Percentiles rank a stretch among this genome's conserved stretches.
Evolutionary conservation across 345 rosid genomes (phyloP).

Genomic region (Isatis tinctoria): DNA sequence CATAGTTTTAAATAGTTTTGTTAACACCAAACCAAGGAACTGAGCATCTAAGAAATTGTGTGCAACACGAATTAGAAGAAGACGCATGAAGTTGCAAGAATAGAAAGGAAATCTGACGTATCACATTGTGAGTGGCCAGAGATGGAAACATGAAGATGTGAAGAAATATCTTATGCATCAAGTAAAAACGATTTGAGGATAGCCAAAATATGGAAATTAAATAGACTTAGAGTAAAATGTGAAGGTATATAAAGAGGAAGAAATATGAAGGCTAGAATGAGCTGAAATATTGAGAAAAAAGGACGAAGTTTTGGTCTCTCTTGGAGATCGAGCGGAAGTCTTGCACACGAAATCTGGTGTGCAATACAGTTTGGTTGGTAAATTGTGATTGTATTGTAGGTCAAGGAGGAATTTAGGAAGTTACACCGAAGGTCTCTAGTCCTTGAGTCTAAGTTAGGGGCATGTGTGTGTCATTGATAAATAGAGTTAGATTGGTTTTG

Average conservation of each 20-base stretch:
- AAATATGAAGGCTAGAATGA: background rate
- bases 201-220: background rate
- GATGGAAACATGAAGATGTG: background rate
- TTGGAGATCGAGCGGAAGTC: background rate
- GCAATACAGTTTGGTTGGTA: background rate
- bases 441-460: background rate
- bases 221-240: background rate
- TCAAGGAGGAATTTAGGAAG: background rate
- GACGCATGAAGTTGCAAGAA: too few relatives aligned
- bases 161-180: background rate
- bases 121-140: background rate
- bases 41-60: too few relatives aligned
- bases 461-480: background rate
- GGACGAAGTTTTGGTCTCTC: background rate
- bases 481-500: background rate
- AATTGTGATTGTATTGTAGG: background rate
- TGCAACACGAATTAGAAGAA: too few relatives aligned
- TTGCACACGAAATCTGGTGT: background rate
- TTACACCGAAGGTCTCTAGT: background rate
- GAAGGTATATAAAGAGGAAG: background rate
- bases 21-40: too few relatives aligned
- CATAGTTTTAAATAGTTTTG: conserved; percentile 34
- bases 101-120: too few relatives aligned
- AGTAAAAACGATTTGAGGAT: background rate
- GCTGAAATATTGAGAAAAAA: background rate